Evolutionary conservation across 2,329 filamentous ascomycete genomes (phyloP), one percentile per base, ranked within the genome.

Genomic region (Pseudopyrenochaeta lycopersici): DNA sequence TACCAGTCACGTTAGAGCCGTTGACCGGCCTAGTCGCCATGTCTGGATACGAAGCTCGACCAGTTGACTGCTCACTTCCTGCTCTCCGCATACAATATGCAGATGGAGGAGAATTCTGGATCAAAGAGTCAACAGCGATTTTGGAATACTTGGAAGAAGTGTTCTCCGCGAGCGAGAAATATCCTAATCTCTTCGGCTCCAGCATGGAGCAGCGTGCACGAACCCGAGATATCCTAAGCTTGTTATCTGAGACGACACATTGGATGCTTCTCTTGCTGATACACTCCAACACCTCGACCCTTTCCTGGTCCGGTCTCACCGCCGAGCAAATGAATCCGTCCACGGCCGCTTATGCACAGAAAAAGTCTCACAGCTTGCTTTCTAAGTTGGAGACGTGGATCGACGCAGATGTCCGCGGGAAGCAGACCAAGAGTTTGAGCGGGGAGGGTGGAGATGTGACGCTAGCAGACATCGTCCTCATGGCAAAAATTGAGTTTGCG

Each of bases 141-240:
- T 29, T 62, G 20, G 54, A 54, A 32, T 60, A 57, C 20, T 39
- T 64, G 1, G 59, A 64, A 39, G 59, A 62, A 6, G 1, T 54
- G 7, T 60, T 62, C 21, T 18, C 23, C 7, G 18, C 31, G 2
- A 33, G 43, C 7, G 40, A 51, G 2, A 54, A 40, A 15, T 53
- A 29, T 32, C 10, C 6, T 15, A 33, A 54, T 29, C 33, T 62
- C 10, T 5, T 17, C 2, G 62, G 62, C n/a, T 23, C 15, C 3
- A 58, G 31, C 1, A 11, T 43, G 2, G 46, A 54, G 31, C 56
- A 62, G 36, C 50, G 55, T 3, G 55, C 56, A 1, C 32, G 47
- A 14, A 55, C 45, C 1, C 17, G 51, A 6, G 62, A 64, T 36
- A 32, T 63, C 0, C 9, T 59, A 4, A 38, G 40, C 42, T 20